Evolutionary conservation across 2,329 filamentous ascomycete species (phyloP), one percentile per base, ranked within the genome.

Genomic region (Iodosphaeria phyllophila): DNA sequence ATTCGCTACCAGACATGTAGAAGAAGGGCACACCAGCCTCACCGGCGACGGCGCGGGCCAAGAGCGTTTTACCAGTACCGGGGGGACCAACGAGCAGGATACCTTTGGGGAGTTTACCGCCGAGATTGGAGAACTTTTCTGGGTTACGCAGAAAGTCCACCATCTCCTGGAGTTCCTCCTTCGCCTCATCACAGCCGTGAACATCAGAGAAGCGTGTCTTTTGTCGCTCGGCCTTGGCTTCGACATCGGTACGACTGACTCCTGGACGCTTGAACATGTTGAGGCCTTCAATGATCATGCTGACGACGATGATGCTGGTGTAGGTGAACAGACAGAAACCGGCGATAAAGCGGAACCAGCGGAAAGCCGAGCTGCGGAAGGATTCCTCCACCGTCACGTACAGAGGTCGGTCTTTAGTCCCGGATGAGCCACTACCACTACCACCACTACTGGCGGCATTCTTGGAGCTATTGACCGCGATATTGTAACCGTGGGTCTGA

Each of bases 1-100:
- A 98, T 48, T 98, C 89, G 30, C 82, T 92, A 25, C 89, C 89
- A 43, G 89, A 98, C 86, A 98, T 95, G 64, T 93, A 98, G 63
- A 95, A 98, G 63, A 98, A 98, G 2, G 89, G 89, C 11, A 98
- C 89, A 28, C 86, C 89, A 27, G 89, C 84, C 56, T 98, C 89
- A 26, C 89, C 89, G 23, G 89, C 89, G 31, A 98, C 89, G 28
- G 89, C 91, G 41, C 89, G 75, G 33, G 89, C 89, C 32, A 98
- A 67, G 20, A 98, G 67, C 8, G 89, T 98, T 56, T 98, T 98
- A 54, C 89, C 89, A 32, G 89, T 98, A 56, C 89, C 89, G 26
- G 89, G 89, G 43, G 89, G 89, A 1, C 89, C 89, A 42, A 92
- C 82, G 13, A 98, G 67, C 25, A 98, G 64, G 30, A 98, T 82